Evolutionary conservation across 441 rosid species (phyloP), one percentile per base, ranked within the genome.

Genomic region (Francoa sonchifolia): DNA sequence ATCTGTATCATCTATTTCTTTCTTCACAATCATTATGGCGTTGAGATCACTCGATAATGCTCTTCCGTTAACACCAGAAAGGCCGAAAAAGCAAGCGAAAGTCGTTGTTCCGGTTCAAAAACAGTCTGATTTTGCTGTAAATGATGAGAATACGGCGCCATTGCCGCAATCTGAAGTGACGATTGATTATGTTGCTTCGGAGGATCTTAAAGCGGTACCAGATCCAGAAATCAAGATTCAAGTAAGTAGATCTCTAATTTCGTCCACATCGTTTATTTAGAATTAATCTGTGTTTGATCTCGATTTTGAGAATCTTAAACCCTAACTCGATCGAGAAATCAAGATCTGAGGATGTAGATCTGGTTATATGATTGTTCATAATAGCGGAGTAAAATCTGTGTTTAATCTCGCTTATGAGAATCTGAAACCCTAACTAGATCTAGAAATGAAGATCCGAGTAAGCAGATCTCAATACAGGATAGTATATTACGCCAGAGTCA

Each of bases 31-130:
- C 17, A 20, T 4, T 19, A 74, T 90, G 99, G 94, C 99, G 2
- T 61, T 86, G 44, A 73, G 90, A 55, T 78, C 82, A 51, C 77
- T 86, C 5, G 95, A 73, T 23, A 90, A 82, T 43, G 84, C 88
- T 33, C 79, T 82, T 21, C 85, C 83, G 3, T 21, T 58, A 8
- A 23, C 80, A n/a, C 75, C 67, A 1, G 82, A 73, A 48, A 67
- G 87, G 43, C 76, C 71, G 39, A 90, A 72, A 58, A 86, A 77
- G 72, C 83, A 66, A 25, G 50, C 59, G 2, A 82, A 76, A 50
- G 70, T 65, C 33, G 54, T 65, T 5, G 39, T 34, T 50, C 33
- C 52, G 1, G 37, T 42, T 20, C 71, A 23, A 13, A 74, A 77
- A 49, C 73, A 59, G 25, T 34, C 66, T 0, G 75, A 72, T 8